Percentiles rank a stretch among this genome's conserved stretches.
Evolutionary conservation across 495 filamentous ascomycete species (phyloP).

Genomic region (Talaromyces liani): DNA sequence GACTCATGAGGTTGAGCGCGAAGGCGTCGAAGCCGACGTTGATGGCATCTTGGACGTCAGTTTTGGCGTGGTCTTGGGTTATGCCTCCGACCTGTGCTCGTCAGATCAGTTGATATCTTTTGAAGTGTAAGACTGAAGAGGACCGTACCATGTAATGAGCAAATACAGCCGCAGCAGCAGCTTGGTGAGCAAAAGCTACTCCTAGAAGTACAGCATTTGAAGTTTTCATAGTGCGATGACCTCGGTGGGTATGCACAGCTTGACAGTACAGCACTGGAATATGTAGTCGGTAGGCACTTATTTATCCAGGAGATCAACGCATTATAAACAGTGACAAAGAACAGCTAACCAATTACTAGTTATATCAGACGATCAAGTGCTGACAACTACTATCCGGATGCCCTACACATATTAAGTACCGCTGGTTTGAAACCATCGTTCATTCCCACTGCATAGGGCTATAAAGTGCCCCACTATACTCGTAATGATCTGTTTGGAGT

Average conservation of each 20-base stretch:
- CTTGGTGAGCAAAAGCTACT: neutral
- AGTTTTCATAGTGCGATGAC: neutral
- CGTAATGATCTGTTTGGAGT: neutral
- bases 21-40: constrained; percentile 21
- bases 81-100: constrained; percentile 11
- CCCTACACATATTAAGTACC: neutral
- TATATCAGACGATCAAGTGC: no score
- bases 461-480: neutral
- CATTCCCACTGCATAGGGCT: neutral
- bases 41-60: constrained; percentile 20
- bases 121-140: neutral
- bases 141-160: constrained; percentile 26
- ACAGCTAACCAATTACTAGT: neutral
- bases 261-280: neutral
- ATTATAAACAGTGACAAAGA: neutral
- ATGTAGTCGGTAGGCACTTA: neutral
- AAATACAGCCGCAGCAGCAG: constrained; percentile 13
- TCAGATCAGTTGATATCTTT: no score
- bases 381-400: neutral
- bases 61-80: constrained; percentile 16
- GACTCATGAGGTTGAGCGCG: constrained; percentile 20
- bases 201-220: neutral
- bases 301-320: neutral
- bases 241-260: neutral
- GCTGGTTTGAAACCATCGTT: neutral